Evolutionary conservation across 495 filamentous ascomycete species (phyloP), one percentile per base, ranked within the genome.

Genomic region (Aspergillus kassunensis): DNA sequence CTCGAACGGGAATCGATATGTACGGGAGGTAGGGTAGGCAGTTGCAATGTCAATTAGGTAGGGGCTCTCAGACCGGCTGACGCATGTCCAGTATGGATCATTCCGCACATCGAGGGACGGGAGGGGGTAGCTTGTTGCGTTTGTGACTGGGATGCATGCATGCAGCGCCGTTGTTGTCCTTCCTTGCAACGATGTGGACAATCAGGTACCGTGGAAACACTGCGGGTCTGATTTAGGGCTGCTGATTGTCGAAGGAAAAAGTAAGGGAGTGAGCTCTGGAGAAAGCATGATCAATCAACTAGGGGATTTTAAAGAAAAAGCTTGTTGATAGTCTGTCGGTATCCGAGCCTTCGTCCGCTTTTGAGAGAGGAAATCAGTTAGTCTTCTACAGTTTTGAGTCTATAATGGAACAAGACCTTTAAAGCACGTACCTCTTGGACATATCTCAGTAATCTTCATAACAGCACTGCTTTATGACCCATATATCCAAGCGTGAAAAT

Each of bases 91-190:
- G 30, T 23, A 45, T 44, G 42, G 21, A 23, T 42, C 8, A 15
- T 36, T 29, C 24, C 27, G 23, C 33, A 55, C 50, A 45, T 31
- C 34, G 47, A 49, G 37, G 41, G 44, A 31, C 33, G 44, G 37
- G 25, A 54, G 41, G 23, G 39, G 12, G 33, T 13, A 44, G 36
- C 35, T 41, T 42, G 52, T 54, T 52, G 43, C 39, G 52, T 49
- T 49, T 55, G 52, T 34, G 49, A 52, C 49, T 45, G 49, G 49
- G 49, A 55, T 49, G 46, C 45, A 55, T 49, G 46, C 45, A 55
- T 49, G 46, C 52, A 55, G 52, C 46, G 21, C 44, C 46, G 52
- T 55, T 49, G 52, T 43, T 55, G 44, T 43, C 44, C 44, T 36
- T 49, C 52, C 36, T 29, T 41, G 15, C 30, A 20, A 44, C 20